These are phyloP conservation scores for Ilyonectria robusta DNA, from an alignment of 2,329 filamentous ascomycete genomes.

Conservation along the genomic window DNA sequence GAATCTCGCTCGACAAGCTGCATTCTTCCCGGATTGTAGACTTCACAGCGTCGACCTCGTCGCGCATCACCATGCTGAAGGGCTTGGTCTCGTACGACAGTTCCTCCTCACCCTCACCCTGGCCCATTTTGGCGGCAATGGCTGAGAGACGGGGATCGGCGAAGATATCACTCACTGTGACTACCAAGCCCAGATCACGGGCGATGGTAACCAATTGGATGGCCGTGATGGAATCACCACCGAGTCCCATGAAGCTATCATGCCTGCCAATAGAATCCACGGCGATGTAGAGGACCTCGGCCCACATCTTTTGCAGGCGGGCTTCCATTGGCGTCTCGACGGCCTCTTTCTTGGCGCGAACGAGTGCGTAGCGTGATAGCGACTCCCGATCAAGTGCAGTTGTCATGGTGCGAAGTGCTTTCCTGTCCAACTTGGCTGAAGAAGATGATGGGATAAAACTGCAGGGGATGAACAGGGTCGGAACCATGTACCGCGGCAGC, in stretches of 20 bases:
- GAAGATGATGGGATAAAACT: conserved; percentile 31
- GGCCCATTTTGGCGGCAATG: conserved; percentile 35
- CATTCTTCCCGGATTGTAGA: not conserved
- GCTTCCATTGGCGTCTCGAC: conserved; percentile 22
- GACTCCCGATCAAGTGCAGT: conserved; percentile 4
- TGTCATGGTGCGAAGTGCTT: not conserved
- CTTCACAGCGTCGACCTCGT: not conserved
- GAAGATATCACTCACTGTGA: conserved; percentile 63
- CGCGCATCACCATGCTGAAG: not conserved
- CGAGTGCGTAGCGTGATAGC: conserved; percentile 4
- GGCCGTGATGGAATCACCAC: conserved; percentile 63
- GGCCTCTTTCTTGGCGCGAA: not conserved
- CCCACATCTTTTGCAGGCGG: conserved; percentile 54
- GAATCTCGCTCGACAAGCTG: conserved; percentile 22
- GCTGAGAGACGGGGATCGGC: conserved; percentile 8
- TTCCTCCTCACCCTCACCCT: not conserved
- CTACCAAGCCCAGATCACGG: conserved; percentile 53
- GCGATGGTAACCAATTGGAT: conserved; percentile 64
- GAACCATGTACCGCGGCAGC: conserved; percentile 39
- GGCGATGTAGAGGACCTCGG: conserved; percentile 51
- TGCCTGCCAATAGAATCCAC: conserved; percentile 54
- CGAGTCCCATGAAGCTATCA: conserved; percentile 64
- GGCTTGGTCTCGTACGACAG: not conserved
- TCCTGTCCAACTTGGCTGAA: conserved; percentile 34
- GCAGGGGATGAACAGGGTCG: conserved; percentile 28